Percentiles rank a stretch among this genome's conserved stretches.
Evolutionary conservation across 768 basidiomycete genomes (phyloP).

Genomic region (Trichaptum fuscoviolaceum): DNA sequence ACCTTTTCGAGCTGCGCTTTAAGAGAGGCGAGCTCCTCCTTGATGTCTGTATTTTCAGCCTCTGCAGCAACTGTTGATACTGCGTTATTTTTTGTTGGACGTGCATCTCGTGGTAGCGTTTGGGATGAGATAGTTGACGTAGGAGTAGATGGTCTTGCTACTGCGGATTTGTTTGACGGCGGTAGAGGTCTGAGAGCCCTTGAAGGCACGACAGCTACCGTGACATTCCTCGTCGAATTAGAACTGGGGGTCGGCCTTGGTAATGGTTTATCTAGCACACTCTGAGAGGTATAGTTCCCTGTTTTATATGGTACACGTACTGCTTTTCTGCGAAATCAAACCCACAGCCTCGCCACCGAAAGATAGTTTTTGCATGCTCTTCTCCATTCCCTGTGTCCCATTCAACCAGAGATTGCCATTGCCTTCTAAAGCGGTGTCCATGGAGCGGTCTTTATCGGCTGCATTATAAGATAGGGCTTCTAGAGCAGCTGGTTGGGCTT

Average conservation of each 20-base stretch:
- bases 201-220: background rate
- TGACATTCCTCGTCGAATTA: background rate
- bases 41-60: conserved; percentile 31
- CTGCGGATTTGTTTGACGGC: background rate
- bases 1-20: conserved; percentile 4
- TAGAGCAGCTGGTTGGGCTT: too few relatives aligned
- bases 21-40: conserved; percentile 37
- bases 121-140: background rate
- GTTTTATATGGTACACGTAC: background rate
- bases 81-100: conserved; percentile 22
- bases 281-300: background rate
- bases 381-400: background rate
- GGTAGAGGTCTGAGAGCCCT: background rate
- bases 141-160: background rate
- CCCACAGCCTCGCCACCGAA: background rate
- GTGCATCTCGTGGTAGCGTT: conserved; percentile 10
- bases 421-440: background rate
- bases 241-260: background rate
- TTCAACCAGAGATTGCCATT: background rate
- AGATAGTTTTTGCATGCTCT: background rate
- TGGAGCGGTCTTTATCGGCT: too few relatives aligned
- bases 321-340: background rate
- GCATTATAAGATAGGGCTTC: background rate
- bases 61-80: conserved; percentile 10
- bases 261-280: background rate